Percentiles rank a stretch among this genome's conserved stretches.
phyloP scores from a whole-genome alignment of 2,329 filamentous ascomycete genomes.

The Coleophoma cylindrospora region DNA sequence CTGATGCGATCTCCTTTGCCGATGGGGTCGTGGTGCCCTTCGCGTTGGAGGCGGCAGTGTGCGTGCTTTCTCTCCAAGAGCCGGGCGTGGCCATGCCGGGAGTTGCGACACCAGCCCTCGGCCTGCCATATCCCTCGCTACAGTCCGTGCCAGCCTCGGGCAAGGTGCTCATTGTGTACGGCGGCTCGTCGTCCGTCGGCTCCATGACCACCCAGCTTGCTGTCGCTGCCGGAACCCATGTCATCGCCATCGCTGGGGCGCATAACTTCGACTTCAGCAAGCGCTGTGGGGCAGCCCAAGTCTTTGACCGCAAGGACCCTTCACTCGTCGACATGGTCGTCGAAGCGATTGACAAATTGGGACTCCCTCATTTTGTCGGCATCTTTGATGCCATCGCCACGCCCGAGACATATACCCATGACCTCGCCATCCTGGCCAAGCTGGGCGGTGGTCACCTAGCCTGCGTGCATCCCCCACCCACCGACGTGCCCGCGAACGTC shows the following conservation, averaged over 20 bases:
- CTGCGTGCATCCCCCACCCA: conserved; percentile 29
- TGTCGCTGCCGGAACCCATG: conserved; percentile 36
- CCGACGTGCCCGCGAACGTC: conserved; percentile 20
- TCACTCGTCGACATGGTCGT: conserved; percentile 15
- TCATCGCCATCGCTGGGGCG: conserved; percentile 36
- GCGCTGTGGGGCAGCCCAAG: conserved; percentile 15
- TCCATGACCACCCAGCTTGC: conserved; percentile 41
- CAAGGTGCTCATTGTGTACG: conserved; percentile 40
- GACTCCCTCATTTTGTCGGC: conserved; percentile 8
- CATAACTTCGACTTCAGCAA: conserved; percentile 13
- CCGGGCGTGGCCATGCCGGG: conserved; percentile 14
- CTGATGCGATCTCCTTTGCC: conserved; percentile 22
- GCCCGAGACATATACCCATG: conserved; percentile 20
- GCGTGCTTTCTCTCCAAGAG: conserved; percentile 19
- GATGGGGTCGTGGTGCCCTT: conserved; percentile 25
- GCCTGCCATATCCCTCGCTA: conserved; percentile 16
- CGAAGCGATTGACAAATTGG: conserved; percentile 19
- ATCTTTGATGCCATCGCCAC: conserved; percentile 31
- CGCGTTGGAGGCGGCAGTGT: conserved; percentile 21
- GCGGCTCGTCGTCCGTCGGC: conserved; percentile 43
- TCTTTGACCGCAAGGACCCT: conserved; percentile 20
- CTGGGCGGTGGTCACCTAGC: conserved; percentile 29
- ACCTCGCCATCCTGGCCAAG: conserved; percentile 24
- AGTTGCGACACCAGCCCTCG: conserved; percentile 22
- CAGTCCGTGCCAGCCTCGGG: conserved; percentile 16